A percentile compares a stretch with the other conserved stretches of the same genome.
Evolutionary conservation across 2,329 filamentous ascomycete genomes (phyloP).

Genomic region (Didymella keratinophila): DNA sequence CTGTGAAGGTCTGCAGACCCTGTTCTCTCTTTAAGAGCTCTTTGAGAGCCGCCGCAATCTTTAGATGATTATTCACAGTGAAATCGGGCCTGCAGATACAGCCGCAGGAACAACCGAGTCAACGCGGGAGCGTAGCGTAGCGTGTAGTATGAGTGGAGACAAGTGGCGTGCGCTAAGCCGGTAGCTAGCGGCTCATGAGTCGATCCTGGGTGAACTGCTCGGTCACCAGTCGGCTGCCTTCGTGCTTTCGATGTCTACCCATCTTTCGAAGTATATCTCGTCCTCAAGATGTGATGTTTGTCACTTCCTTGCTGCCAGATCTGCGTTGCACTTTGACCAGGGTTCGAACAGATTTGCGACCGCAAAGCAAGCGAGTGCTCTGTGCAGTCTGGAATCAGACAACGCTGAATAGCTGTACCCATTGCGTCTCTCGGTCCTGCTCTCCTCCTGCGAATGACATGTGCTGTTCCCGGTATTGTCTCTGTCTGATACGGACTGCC

Average conservation of each 20-base stretch:
- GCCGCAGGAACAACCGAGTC: constrained; percentile 6
- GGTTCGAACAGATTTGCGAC: not conserved
- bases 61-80: not conserved
- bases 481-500: not conserved
- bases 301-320: not conserved
- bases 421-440: not conserved
- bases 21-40: not conserved
- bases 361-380: not conserved
- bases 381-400: not conserved
- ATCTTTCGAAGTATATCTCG: too few species aligned
- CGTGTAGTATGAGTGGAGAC: constrained; percentile 7
- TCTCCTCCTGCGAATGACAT: not conserved
- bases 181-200: constrained; percentile 11
- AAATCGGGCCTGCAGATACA: not conserved
- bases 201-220: constrained; percentile 12
- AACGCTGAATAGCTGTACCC: not conserved
- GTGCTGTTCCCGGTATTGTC: not conserved
- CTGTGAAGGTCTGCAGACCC: too few species aligned
- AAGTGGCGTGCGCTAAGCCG: constrained; percentile 14
- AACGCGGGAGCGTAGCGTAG: constrained; percentile 15
- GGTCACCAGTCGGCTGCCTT: constrained; percentile 7
- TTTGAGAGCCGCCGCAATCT: not conserved
- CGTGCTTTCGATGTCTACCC: not conserved
- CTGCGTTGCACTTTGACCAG: not conserved
- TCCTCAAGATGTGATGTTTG: not conserved